phyloP scores from a whole-genome alignment of 2,329 filamentous ascomycete genomes.

The Celoporthe dispersa region DNA sequence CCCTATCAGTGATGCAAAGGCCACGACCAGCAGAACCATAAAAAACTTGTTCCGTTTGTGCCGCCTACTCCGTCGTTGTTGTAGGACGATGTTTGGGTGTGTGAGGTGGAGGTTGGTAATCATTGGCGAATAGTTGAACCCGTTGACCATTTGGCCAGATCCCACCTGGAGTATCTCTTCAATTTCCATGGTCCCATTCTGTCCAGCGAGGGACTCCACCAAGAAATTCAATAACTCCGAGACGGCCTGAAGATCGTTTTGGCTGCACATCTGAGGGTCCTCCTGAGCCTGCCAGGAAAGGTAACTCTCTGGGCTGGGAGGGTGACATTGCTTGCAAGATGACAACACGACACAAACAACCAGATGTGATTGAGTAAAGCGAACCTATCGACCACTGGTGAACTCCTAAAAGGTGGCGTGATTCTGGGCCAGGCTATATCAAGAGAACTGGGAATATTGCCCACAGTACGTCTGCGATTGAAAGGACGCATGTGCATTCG shows the following conservation, averaged over 20 bases:
- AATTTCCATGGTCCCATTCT: neutral
- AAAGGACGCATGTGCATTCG: neutral
- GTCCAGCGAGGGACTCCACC: neutral
- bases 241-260: neutral
- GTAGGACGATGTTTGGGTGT: neutral
- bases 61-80: neutral
- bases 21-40: neutral
- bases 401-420: neutral
- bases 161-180: neutral
- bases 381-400: neutral
- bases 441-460: neutral
- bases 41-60: neutral
- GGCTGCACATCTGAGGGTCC: neutral
- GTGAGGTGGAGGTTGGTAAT: neutral
- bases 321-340: neutral
- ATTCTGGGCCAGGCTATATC: neutral
- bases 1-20: neutral
- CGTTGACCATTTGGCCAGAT: neutral
- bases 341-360: neutral
- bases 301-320: neutral
- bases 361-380: neutral
- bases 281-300: neutral
- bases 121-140: neutral
- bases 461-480: neutral
- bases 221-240: neutral